phyloP scores from a whole-genome alignment of 306 rosid species.

The Dalbergia cochinchinensis region DNA sequence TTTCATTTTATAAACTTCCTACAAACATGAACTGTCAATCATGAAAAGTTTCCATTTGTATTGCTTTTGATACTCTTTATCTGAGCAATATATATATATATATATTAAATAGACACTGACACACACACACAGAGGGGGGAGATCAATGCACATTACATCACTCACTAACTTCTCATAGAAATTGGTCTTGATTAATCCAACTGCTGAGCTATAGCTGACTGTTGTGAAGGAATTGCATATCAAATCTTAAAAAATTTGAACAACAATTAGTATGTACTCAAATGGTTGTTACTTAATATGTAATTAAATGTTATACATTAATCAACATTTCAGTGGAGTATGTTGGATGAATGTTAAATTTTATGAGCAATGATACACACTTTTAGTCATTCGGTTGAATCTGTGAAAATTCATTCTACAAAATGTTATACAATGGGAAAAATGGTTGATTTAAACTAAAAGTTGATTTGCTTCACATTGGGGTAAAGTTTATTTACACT shows the following conservation, averaged over 20 bases:
- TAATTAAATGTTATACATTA: background rate
- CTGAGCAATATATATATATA: no score
- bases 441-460: background rate
- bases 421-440: background rate
- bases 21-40: slow-evolving; percentile 17
- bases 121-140: no score
- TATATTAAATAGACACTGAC: no score
- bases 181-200: slow-evolving; percentile 3
- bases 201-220: background rate
- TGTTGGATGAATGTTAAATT: background rate
- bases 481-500: background rate
- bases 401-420: background rate
- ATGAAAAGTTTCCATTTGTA: background rate
- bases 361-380: background rate
- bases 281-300: background rate
- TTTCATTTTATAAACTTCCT: background rate
- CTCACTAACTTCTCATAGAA: background rate
- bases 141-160: background rate
- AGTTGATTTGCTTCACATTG: background rate
- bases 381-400: background rate
- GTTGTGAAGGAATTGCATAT: background rate
- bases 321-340: background rate
- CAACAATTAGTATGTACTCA: background rate
- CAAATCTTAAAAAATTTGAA: background rate
- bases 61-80: background rate